Base-by-base conservation (phyloP, 2,329 filamentous ascomycete genomes). In the Colletotrichum sp. region DNA sequence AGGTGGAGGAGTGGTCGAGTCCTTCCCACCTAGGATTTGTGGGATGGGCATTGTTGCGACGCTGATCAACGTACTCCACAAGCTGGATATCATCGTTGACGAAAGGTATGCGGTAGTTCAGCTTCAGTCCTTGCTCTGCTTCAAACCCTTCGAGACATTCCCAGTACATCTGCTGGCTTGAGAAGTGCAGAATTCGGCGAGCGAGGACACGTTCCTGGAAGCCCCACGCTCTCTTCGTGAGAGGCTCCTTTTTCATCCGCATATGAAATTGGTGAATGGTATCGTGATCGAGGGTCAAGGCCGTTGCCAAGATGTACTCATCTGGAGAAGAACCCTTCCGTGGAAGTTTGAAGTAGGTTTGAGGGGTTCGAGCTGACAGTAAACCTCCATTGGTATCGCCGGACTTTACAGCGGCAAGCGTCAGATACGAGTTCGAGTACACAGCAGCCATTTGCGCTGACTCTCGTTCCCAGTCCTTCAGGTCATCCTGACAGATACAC, bases 151-250 rank as follows among this genome's bases (percentile, higher is more conserved):
- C 74, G 8, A 64, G 52, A n/a, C 77, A 78, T 34, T 78, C 73
- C 72, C 73, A 77, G 7, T 64, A 65, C 32, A 76, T 34, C 34
- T 76, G 68, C 7, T 55, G 21, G n/a, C 59, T 66, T 5, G 60
- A 39, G 14, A 82, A 83, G 43, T 83, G 81, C 1, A 83, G 74
- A 2, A 82, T 77, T 0, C 81, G 61, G 2, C 80, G 79, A 0
- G 82, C 80, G 6, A 83, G 36, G 0, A 82, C 52, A 4, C 82
- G 79, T 16, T 83, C 82, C 3, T 83, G 82, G 5, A 82, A 80
- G 4, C 79, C 79, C 82, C 82, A 83, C 0, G 79, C 82, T 2
- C 82, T 77, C 3, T 28, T 70, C 8, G 55, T 39, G 10, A 77
- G n/a, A n/a, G 75, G 75, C 14, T 72, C 68, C 6, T 52, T 30